A percentile compares a stretch with the other conserved stretches of the same genome.
Evolutionary conservation across 148 eudicot species (phyloP).

Genomic region (Rhododendron williamsianum): DNA sequence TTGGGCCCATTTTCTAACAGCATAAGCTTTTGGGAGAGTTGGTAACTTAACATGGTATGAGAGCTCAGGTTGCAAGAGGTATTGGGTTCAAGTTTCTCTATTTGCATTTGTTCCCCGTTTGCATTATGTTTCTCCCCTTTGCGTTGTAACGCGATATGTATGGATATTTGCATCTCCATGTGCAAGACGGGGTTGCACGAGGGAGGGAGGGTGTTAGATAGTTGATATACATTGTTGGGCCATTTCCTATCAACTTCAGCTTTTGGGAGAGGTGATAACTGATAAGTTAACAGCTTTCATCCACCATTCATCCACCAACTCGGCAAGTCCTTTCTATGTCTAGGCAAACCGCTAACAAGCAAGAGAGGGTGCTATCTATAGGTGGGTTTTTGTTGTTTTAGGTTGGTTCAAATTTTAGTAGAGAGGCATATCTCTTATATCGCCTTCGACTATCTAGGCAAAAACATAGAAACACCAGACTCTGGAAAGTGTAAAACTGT

Average conservation of each 20-base stretch:
- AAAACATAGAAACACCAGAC: background rate
- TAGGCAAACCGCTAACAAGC: background rate
- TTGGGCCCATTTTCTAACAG: background rate
- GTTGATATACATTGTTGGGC: background rate
- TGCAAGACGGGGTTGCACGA: too few relatives aligned
- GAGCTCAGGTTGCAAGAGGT: background rate
- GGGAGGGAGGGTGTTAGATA: too few relatives aligned
- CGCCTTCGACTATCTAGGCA: background rate
- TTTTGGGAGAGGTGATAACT: too few relatives aligned
- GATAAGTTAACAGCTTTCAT: background rate
- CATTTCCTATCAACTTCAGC: background rate
- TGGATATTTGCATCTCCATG: too few relatives aligned
- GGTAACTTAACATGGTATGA: background rate
- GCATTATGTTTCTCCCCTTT: too few relatives aligned
- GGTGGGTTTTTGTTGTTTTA: background rate
- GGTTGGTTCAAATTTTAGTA: background rate
- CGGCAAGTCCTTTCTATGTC: background rate
- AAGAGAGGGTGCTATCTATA: background rate
- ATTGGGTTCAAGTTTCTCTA: too few relatives aligned
- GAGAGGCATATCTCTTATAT: background rate
- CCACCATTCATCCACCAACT: background rate
- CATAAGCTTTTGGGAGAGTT: background rate
- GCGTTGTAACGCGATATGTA: too few relatives aligned
- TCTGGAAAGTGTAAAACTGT: background rate
- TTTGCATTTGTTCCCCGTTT: too few relatives aligned